Evolutionary conservation across 176 grass and related monocot genomes (phyloP), one percentile per base, ranked within the genome.

Genomic region (Carex kokanica): DNA sequence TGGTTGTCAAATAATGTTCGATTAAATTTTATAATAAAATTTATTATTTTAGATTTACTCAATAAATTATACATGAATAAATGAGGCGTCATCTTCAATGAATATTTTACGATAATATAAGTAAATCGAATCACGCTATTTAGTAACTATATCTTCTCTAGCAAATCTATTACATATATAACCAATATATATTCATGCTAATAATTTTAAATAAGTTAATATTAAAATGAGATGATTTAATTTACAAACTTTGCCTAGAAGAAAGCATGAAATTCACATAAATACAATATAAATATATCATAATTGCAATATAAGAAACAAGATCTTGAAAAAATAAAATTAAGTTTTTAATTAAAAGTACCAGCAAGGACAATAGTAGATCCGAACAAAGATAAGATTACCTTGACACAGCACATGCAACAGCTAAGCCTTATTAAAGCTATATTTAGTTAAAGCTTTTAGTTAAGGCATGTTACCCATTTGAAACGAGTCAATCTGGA

Each of bases 371-470:
- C 21, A 8, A 82, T 13, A 82, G 41, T 65, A 40, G 80, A 82
- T 82, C 80, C 16, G 25, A 82, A 66, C 40, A 47, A 82, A 82
- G 80, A 67, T 67, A 47, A 41, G 59, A 82, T 41, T 32, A 82
- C 21, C 80, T 82, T 82, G 60, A 65, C 80, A 82, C 80, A 82
- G 63, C 63, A 62, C 60, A 62, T 65, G 60, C 41, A 82, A 67
- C 80, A 82, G 61, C 80, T 82, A 59, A 82, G 62, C 80, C 80
- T 65, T 82, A 54, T 54, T 82, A 67, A 67, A 82, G 80, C 41
- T 86, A 56, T 51, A 54, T 51, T 51, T 85, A 63, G 7, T 74
- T 17, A 36, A 36, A 69, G 17, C 17, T 32, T 64, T 16, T 47
- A 45, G 8, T 38, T 65, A 56, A 66, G 4, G 31, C 41, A 56